These are phyloP conservation scores for Colletotrichum eremochloae DNA, from an alignment of 2,329 filamentous ascomycete genomes.

Conservation along the genomic window DNA sequence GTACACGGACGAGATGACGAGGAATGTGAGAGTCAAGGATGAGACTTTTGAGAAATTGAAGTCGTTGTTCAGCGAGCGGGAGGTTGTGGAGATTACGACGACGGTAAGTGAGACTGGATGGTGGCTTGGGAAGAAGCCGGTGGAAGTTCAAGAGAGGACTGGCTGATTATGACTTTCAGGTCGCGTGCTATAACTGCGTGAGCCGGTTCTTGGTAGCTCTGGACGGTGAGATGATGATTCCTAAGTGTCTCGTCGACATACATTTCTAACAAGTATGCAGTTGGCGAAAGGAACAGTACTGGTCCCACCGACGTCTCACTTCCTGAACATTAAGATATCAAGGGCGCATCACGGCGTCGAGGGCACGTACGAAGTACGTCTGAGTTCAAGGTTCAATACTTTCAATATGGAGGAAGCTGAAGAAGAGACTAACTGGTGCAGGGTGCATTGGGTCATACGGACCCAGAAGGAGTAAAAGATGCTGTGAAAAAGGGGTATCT, in stretches of 20 bases:
- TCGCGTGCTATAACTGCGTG: constrained; percentile 86
- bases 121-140: neutral
- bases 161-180: constrained; percentile 51
- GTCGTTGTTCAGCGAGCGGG: constrained; percentile 73
- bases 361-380: constrained; percentile 15
- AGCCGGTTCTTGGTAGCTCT: constrained; percentile 86
- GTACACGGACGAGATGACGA: constrained; percentile 89
- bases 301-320: constrained; percentile 58
- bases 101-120: constrained; percentile 63
- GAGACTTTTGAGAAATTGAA: constrained; percentile 75
- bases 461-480: constrained; percentile 39
- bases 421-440: constrained; percentile 13
- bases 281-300: constrained; percentile 69
- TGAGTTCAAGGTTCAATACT: neutral
- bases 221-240: constrained; percentile 68
- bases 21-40: constrained; percentile 77
- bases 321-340: constrained; percentile 50
- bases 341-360: neutral
- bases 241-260: neutral
- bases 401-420: constrained; percentile 10
- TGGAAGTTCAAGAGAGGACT: neutral
- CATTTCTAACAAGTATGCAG: constrained; percentile 54
- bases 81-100: constrained; percentile 85
- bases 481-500: constrained; percentile 55
- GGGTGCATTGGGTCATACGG: constrained; percentile 11